phyloP scores from a whole-genome alignment of 345 rosid genomes.

The Hypericum androsaemum region DNA sequence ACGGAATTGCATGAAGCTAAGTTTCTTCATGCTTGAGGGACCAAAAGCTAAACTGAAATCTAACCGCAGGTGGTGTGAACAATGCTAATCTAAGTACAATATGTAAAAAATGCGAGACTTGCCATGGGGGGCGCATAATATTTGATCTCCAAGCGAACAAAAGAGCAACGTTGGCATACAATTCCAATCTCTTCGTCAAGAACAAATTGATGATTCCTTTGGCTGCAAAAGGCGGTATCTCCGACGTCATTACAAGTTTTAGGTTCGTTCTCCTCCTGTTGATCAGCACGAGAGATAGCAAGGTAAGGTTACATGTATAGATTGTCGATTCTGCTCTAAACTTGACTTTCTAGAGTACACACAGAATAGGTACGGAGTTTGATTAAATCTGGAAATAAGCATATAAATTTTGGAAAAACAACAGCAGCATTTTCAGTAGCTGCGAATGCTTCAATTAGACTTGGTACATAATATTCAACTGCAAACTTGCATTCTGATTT shows the following conservation, averaged over 20 bases:
- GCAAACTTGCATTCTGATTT: too few relatives aligned
- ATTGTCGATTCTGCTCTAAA: too few relatives aligned
- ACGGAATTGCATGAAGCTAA: too few relatives aligned
- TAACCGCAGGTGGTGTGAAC: background rate
- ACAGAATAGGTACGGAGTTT: too few relatives aligned
- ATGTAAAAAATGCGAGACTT: conserved; percentile 10
- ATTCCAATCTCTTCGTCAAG: conserved; percentile 50
- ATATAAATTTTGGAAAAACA: too few relatives aligned
- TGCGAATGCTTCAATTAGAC: too few relatives aligned
- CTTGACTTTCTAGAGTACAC: too few relatives aligned
- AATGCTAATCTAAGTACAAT: background rate
- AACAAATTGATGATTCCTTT: conserved; percentile 32
- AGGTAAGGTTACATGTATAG: too few relatives aligned
- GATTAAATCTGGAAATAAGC: too few relatives aligned
- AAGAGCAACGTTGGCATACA: conserved; percentile 31
- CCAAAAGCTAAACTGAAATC: background rate
- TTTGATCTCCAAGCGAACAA: conserved; percentile 31
- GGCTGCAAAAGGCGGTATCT: conserved; percentile 16
- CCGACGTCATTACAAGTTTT: conserved; percentile 2
- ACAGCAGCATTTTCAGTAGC: too few relatives aligned
- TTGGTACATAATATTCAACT: too few relatives aligned
- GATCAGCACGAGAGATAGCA: conserved; percentile 2
- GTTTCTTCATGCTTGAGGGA: too few relatives aligned
- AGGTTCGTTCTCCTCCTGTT: conserved; percentile 9
- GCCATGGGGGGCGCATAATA: conserved; percentile 36